phyloP scores from a whole-genome alignment of 1,139 yeast species.

The Sugiyamaella castrensis region DNA sequence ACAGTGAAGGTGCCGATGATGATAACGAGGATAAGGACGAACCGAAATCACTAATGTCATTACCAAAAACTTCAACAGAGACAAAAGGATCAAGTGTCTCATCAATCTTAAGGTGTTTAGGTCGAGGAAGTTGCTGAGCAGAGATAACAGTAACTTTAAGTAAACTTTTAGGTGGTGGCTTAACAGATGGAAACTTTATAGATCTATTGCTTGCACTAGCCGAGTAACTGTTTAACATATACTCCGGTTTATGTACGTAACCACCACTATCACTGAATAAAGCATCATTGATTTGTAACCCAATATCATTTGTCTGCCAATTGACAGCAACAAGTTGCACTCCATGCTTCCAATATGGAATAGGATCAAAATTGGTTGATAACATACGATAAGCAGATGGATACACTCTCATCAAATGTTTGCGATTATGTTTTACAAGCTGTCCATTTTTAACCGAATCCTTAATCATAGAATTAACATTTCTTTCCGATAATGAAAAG shows the following conservation, averaged over 20 bases:
- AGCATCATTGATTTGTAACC: constrained; percentile 88
- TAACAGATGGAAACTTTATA: constrained; percentile 2
- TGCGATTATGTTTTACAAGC: constrained; percentile 71
- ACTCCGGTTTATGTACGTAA: constrained; percentile 69
- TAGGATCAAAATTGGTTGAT: constrained; percentile 79
- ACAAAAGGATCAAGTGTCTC: constrained; percentile 56
- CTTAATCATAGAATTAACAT: constrained; percentile 58
- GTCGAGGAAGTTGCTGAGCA: constrained; percentile 80
- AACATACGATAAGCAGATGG: constrained; percentile 76
- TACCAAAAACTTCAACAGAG: constrained; percentile 54
- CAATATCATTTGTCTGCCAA: constrained; percentile 92
- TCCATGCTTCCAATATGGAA: constrained; percentile 78
- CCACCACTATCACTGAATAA: constrained; percentile 70
- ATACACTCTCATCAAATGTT: constrained; percentile 75
- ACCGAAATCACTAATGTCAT: constrained; percentile 5
- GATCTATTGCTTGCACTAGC: background rate
- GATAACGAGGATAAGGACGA: constrained; percentile 8
- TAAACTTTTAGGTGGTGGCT: constrained; percentile 22
- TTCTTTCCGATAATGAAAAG: constrained; percentile 79
- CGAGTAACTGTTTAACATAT: constrained; percentile 16
- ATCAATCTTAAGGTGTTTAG: constrained; percentile 46
- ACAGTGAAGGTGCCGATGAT: constrained; percentile 10
- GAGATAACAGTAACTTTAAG: constrained; percentile 57
- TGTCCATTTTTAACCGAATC: constrained; percentile 51
- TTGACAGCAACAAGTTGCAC: constrained; percentile 94